Conservation (phyloP, 495 filamentous ascomycete genomes). For the Tuber magnatum region DNA sequence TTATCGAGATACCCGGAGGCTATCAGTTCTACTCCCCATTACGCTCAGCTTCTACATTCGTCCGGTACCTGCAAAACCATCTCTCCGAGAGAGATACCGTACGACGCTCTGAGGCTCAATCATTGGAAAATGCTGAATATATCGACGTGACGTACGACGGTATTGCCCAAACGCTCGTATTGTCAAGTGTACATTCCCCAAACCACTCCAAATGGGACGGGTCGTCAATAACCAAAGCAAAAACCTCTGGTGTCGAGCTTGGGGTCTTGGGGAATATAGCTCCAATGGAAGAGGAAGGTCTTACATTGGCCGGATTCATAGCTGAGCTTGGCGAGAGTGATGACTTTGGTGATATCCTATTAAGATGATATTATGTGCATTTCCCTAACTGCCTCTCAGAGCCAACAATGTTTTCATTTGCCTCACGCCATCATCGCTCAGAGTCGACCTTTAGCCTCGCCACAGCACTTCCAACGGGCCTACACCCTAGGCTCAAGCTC, state of each 20-base stretch:
- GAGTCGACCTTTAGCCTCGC: conserved; percentile 46
- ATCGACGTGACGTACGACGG: conserved; percentile 74
- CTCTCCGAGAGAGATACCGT: conserved; percentile 46
- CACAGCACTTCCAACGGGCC: conserved; percentile 66
- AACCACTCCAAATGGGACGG: conserved; percentile 50
- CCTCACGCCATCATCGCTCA: conserved; percentile 68
- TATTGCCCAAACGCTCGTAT: conserved; percentile 56
- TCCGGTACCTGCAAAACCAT: conserved; percentile 52
- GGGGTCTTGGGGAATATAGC: conserved; percentile 68
- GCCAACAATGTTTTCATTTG: conserved; percentile 79
- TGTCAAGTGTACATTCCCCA: conserved; percentile 45
- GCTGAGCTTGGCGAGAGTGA: conserved; percentile 69
- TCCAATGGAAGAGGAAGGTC: conserved; percentile 55
- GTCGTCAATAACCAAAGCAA: conserved; percentile 43
- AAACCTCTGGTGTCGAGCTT: conserved; percentile 55
- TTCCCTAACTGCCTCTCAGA: conserved; percentile 44
- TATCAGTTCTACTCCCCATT: conserved; percentile 58
- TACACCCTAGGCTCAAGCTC: conserved; percentile 76
- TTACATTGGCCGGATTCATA: conserved; percentile 71
- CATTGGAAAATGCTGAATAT: conserved; percentile 48
- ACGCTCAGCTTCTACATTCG: conserved; percentile 54
- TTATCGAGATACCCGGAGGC: conserved; percentile 57
- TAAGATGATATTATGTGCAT: conserved; percentile 6
- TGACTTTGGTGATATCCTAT: conserved; percentile 54
- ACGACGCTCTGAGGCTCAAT: not conserved